These are phyloP conservation scores for Phragmites australis DNA, from an alignment of 176 grass and related monocot species.

Conservation along the genomic window DNA sequence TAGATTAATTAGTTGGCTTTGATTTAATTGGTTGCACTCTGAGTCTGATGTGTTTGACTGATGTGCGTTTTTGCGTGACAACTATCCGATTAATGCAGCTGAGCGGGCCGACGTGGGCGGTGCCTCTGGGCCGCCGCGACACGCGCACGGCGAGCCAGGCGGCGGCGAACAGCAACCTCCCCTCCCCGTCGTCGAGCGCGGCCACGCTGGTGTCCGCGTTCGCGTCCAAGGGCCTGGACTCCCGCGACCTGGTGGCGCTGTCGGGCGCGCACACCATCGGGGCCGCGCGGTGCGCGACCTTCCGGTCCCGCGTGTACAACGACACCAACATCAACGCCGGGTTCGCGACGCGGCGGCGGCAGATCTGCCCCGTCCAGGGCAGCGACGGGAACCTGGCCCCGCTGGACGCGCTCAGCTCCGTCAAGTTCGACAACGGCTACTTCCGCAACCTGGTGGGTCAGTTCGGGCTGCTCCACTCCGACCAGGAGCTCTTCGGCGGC, in stretches of 20 bases:
- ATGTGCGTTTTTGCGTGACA: background rate
- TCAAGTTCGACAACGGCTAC: slow-evolving; percentile 68
- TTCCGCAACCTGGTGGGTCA: slow-evolving; percentile 50
- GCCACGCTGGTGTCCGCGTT: slow-evolving; percentile 50
- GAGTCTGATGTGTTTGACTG: background rate
- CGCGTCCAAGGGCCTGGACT: slow-evolving; percentile 57
- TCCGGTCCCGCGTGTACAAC: slow-evolving; percentile 70
- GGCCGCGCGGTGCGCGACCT: slow-evolving; percentile 57
- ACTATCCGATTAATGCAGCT: slow-evolving; percentile 34
- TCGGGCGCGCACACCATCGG: slow-evolving; percentile 93
- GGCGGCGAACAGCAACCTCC: slow-evolving; percentile 78
- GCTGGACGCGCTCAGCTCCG: slow-evolving; percentile 48
- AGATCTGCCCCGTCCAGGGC: slow-evolving; percentile 47
- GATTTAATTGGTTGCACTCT: background rate
- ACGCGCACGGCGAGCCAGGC: slow-evolving; percentile 62
- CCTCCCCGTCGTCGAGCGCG: slow-evolving; percentile 47
- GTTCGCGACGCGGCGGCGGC: slow-evolving; percentile 36
- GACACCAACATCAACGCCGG: slow-evolving; percentile 62
- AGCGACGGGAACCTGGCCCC: slow-evolving; percentile 58
- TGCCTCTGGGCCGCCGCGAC: slow-evolving; percentile 65
- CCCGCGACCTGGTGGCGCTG: slow-evolving; percentile 74
- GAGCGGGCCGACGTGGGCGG: slow-evolving; percentile 72
- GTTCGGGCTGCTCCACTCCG: slow-evolving; percentile 63
- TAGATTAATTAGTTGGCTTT: background rate
- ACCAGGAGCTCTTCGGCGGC: slow-evolving; percentile 71